Conservation (phyloP, 2,329 filamentous ascomycete genomes). For the Helotiales sp. region DNA sequence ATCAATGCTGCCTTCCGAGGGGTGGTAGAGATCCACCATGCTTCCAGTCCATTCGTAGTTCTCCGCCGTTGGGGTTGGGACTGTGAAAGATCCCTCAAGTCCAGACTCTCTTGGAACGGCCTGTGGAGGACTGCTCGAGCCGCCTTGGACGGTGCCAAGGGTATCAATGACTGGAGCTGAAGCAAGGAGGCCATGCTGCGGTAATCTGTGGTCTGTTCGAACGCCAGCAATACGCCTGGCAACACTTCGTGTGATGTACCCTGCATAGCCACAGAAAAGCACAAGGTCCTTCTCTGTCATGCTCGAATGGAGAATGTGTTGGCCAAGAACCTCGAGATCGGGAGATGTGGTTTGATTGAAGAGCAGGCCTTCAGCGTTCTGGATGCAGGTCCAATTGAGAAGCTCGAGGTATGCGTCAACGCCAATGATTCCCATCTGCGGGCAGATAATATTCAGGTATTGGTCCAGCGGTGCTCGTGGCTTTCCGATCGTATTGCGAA, state of each 20-base stretch:
- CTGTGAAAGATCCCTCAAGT: neutral
- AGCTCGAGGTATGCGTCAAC: slow-evolving; percentile 29
- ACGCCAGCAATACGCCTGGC: slow-evolving; percentile 5
- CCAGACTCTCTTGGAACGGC: neutral
- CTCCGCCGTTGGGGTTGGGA: neutral
- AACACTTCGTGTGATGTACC: slow-evolving; percentile 25
- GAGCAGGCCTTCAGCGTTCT: slow-evolving; percentile 17
- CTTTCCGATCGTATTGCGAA: slow-evolving; percentile 32
- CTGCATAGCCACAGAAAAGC: slow-evolving; percentile 28
- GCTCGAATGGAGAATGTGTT: slow-evolving; percentile 26
- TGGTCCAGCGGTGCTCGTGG: slow-evolving; percentile 25
- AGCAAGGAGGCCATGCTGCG: slow-evolving; percentile 30
- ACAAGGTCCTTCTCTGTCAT: slow-evolving; percentile 36
- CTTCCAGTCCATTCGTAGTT: slow-evolving; percentile 29
- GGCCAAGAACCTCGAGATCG: slow-evolving; percentile 25
- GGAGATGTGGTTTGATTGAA: slow-evolving; percentile 28
- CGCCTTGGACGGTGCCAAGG: neutral
- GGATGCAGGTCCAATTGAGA: slow-evolving; percentile 32
- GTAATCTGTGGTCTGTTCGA: neutral
- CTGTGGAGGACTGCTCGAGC: neutral
- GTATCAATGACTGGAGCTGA: slow-evolving; percentile 18
- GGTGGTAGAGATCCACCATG: slow-evolving; percentile 30
- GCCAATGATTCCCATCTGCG: slow-evolving; percentile 32
- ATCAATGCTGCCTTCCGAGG: slow-evolving; percentile 19
- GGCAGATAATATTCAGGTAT: slow-evolving; percentile 28